Conservation (phyloP, 2,329 filamentous ascomycete genomes). For the Aspergillus japonicus region DNA sequence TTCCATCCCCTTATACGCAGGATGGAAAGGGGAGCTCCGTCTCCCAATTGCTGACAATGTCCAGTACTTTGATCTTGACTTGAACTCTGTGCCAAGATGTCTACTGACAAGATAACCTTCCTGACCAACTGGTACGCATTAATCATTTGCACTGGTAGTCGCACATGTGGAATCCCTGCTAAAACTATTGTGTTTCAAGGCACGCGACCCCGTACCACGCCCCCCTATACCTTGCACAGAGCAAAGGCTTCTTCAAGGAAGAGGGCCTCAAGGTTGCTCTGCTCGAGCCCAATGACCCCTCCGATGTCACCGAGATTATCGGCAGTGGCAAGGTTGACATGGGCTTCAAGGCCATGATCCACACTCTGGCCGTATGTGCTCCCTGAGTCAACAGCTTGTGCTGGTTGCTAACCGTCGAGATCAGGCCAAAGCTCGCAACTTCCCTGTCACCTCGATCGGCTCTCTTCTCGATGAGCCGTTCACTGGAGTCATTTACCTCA, state of each 20-base stretch:
- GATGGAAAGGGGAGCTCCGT: slow-evolving; percentile 13
- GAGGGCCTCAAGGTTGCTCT: slow-evolving; percentile 76
- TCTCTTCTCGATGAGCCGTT: slow-evolving; percentile 78
- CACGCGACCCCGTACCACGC: slow-evolving; percentile 80
- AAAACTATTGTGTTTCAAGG: slow-evolving; percentile 49
- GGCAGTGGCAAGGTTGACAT: slow-evolving; percentile 73
- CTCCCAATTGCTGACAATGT: slow-evolving; percentile 26
- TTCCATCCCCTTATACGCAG: slow-evolving; percentile 33
- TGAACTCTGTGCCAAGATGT: slow-evolving; percentile 58
- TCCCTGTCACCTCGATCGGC: slow-evolving; percentile 70
- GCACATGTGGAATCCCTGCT: slow-evolving; percentile 21
- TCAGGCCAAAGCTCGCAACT: slow-evolving; percentile 71
- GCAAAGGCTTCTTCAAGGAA: slow-evolving; percentile 71
- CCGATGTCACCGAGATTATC: slow-evolving; percentile 79
- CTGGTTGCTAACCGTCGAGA: not conserved
- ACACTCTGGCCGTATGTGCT: slow-evolving; percentile 65
- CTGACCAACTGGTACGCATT: slow-evolving; percentile 72
- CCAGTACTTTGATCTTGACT: slow-evolving; percentile 33
- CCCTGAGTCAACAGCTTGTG: not conserved
- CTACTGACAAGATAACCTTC: slow-evolving; percentile 82
- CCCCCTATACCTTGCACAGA: slow-evolving; percentile 72
- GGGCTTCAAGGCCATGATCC: slow-evolving; percentile 82
- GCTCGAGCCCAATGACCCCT: slow-evolving; percentile 75
- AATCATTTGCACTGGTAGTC: not conserved
- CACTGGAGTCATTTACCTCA: slow-evolving; percentile 75